Evolutionary conservation across 192 early-diverging fungal genomes (phyloP).

Genomic region (Diversispora epigaea): DNA sequence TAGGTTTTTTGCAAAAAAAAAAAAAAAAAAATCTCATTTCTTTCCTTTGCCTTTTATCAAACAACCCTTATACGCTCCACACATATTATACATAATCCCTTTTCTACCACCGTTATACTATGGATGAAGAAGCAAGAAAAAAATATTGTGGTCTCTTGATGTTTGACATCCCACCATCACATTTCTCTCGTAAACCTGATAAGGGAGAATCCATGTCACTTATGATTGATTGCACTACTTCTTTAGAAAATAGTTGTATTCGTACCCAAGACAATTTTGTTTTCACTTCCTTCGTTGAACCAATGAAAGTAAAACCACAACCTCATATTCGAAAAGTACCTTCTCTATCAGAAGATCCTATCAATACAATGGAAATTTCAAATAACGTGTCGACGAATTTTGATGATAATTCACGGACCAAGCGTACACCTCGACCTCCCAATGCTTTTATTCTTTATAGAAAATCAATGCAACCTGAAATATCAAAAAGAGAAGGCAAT

Average conservation of each 20-base stretch:
- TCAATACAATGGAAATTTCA: not conserved
- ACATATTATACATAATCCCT: no score
- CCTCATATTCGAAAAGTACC: not conserved
- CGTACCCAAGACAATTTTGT: constrained; percentile 27
- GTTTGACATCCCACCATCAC: not conserved
- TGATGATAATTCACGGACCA: not conserved
- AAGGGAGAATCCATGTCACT: not conserved
- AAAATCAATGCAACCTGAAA: constrained; percentile 1
- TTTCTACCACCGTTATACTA: not conserved
- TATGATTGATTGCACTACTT: constrained; percentile 28
- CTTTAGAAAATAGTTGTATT: constrained; percentile 28
- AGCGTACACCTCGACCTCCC: constrained; percentile 19
- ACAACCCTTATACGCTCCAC: no score
- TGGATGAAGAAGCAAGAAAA: constrained; percentile 25
- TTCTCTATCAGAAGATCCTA: not conserved
- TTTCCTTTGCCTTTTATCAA: no score
- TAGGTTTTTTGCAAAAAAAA: no score
- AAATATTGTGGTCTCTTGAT: constrained; percentile 26
- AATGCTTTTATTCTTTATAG: constrained; percentile 33
- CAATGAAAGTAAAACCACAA: constrained; percentile 8
- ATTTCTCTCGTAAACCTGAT: not conserved
- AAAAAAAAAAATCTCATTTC: no score
- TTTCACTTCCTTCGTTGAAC: constrained; percentile 25
- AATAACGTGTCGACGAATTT: not conserved
- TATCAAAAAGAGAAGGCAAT: not conserved